Percentiles rank a stretch among this genome's conserved stretches.
phyloP scores from a whole-genome alignment of 1,284 basidiomycete genomes.

The Sporisorium scitamineum region DNA sequence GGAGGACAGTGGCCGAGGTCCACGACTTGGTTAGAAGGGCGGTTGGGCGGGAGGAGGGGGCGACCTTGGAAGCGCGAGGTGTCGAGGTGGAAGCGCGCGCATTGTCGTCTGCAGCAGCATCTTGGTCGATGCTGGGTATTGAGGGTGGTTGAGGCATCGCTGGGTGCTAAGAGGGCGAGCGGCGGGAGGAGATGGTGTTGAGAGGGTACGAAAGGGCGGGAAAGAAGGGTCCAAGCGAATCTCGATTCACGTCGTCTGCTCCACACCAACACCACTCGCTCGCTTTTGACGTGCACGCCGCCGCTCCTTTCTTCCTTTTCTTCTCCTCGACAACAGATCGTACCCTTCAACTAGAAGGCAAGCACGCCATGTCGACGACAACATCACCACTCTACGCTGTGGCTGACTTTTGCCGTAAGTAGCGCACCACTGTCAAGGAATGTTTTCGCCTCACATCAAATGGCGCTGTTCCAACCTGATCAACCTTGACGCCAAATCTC shows the following conservation, averaged over 20 bases:
- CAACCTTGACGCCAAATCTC: background rate
- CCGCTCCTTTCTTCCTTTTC: background rate
- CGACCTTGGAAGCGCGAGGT: background rate
- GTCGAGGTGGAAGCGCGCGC: slow-evolving; percentile 5
- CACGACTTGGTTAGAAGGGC: slow-evolving; percentile 27
- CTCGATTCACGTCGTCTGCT: slow-evolving; percentile 5
- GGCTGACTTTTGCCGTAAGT: slow-evolving; percentile 63
- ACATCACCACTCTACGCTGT: slow-evolving; percentile 44
- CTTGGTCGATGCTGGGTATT: background rate
- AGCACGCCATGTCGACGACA: slow-evolving; percentile 2
- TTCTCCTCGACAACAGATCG: background rate
- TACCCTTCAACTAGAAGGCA: background rate
- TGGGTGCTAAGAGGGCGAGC: background rate
- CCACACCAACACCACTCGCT: slow-evolving; percentile 38
- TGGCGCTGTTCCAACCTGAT: background rate
- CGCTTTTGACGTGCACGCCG: slow-evolving; percentile 15
- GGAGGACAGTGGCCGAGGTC: slow-evolving; percentile 30
- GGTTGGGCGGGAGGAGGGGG: slow-evolving; percentile 16
- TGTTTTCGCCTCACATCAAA: background rate
- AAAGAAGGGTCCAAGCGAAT: slow-evolving; percentile 9
- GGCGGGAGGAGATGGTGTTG: background rate
- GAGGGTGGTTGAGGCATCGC: slow-evolving; percentile 21
- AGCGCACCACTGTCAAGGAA: no score
- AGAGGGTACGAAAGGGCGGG: background rate
- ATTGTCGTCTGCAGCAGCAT: slow-evolving; percentile 10